A percentile compares a stretch with the other conserved stretches of the same genome.
phyloP scores from a whole-genome alignment of 805 yeast genomes.

The Nakazawaea molendinolei region DNA sequence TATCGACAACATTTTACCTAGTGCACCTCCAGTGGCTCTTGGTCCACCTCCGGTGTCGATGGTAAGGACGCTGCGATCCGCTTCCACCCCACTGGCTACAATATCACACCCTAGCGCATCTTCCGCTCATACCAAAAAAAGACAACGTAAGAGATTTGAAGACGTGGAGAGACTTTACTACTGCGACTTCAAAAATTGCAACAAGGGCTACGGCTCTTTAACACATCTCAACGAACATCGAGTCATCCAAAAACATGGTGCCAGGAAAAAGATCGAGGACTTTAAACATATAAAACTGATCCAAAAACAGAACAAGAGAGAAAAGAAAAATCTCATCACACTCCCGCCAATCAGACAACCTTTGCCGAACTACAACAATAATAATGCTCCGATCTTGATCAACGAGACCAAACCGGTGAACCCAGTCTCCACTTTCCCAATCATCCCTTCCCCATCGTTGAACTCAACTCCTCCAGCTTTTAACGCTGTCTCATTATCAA shows the following conservation, averaged over 20 bases:
- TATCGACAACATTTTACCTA: neutral
- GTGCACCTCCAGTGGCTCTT: neutral
- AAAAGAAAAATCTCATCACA: neutral
- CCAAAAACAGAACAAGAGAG: constrained; percentile 1
- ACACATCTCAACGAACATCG: constrained; percentile 46
- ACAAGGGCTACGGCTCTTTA: constrained; percentile 42
- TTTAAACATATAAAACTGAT: constrained; percentile 33
- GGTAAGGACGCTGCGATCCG: no score
- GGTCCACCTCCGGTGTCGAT: neutral
- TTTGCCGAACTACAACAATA: neutral
- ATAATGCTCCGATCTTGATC: neutral
- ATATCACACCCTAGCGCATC: neutral
- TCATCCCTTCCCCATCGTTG: neutral
- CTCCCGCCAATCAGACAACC: neutral
- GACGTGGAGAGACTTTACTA: constrained; percentile 41
- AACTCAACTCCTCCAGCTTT: neutral
- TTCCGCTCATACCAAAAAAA: no score
- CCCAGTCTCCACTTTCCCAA: neutral
- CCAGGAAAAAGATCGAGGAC: constrained; percentile 39
- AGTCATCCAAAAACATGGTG: constrained; percentile 38
- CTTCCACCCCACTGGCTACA: neutral
- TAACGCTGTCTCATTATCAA: neutral
- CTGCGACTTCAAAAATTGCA: constrained; percentile 34
- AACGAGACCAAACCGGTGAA: constrained; percentile 10
- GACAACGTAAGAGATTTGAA: constrained; percentile 41